These are phyloP conservation scores for Proteromonas lacertae DNA, from an alignment of 352 stramenopile species.

Conservation along the genomic window DNA sequence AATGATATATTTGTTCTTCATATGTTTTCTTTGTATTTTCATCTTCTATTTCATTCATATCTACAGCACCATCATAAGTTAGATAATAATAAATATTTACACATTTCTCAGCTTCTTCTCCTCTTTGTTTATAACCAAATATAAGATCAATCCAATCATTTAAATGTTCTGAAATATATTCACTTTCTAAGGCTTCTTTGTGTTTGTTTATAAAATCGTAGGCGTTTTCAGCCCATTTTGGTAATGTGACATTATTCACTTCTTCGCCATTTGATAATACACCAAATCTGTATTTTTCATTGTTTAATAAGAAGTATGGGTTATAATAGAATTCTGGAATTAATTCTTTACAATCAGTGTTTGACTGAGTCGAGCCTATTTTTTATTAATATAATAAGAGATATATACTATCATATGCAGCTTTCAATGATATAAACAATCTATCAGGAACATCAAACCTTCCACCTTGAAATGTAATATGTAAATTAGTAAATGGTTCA, in stretches of 20 bases:
- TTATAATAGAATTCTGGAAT: constrained; percentile 31
- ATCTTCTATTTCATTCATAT: constrained; percentile 66
- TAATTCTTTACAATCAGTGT: constrained; percentile 30
- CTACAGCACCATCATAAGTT: constrained; percentile 81
- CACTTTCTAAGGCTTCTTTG: constrained; percentile 62
- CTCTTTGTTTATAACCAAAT: too few species aligned
- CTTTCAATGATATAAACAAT: constrained; percentile 17
- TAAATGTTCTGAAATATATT: constrained; percentile 77
- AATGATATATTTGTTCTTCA: constrained; percentile 16
- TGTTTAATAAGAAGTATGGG: constrained; percentile 39
- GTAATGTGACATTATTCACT: constrained; percentile 73
- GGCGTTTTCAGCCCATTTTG: constrained; percentile 64
- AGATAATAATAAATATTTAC: constrained; percentile 97
- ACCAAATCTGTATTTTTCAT: constrained; percentile 39
- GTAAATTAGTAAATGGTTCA: constrained; percentile 31
- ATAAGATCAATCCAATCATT: constrained; percentile 94
- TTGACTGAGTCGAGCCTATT: constrained; percentile 14
- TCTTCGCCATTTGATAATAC: constrained; percentile 23
- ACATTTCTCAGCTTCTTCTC: constrained; percentile 99
- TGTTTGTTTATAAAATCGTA: constrained; percentile 76
- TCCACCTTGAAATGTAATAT: constrained; percentile 16
- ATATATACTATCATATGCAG: constrained; percentile 12
- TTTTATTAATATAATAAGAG: too few species aligned
- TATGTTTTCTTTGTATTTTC: constrained; percentile 11
- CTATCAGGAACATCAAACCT: constrained; percentile 23